These are phyloP conservation scores for Solanum sparsipilum DNA, from an alignment of 257 asterid genomes.

Conservation along the genomic window DNA sequence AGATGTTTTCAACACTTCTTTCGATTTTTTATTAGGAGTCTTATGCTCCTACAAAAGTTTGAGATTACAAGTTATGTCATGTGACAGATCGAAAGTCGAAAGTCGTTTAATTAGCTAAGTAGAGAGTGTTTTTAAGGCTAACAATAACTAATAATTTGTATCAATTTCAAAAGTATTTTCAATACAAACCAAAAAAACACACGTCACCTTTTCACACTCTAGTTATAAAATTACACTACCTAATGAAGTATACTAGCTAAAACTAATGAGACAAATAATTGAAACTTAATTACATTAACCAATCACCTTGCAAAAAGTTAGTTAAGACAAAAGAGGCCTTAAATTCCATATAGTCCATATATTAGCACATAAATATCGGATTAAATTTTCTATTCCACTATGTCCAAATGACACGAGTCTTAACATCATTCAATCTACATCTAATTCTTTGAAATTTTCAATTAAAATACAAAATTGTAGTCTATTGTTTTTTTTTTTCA, in stretches of 20 bases:
- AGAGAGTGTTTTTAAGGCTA: accelerated
- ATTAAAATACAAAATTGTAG: background rate
- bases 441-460: background rate
- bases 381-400: background rate
- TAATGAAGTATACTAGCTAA: background rate
- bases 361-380: background rate
- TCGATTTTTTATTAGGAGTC: too few relatives aligned
- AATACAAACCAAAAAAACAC: too few relatives aligned
- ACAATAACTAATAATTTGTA: too few relatives aligned
- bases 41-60: too few relatives aligned
- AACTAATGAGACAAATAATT: background rate
- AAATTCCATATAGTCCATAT: background rate
- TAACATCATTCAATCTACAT: background rate
- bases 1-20: too few relatives aligned
- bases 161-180: too few relatives aligned
- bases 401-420: background rate
- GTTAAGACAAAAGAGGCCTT: background rate
- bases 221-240: too few relatives aligned
- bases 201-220: too few relatives aligned
- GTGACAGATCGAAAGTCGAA: too few relatives aligned
- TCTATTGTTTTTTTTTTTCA: background rate
- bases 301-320: background rate
- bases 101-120: too few relatives aligned
- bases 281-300: background rate
- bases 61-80: too few relatives aligned